Base-by-base conservation (phyloP, 345 rosid species). In the Eucalyptus cloeziana region DNA sequence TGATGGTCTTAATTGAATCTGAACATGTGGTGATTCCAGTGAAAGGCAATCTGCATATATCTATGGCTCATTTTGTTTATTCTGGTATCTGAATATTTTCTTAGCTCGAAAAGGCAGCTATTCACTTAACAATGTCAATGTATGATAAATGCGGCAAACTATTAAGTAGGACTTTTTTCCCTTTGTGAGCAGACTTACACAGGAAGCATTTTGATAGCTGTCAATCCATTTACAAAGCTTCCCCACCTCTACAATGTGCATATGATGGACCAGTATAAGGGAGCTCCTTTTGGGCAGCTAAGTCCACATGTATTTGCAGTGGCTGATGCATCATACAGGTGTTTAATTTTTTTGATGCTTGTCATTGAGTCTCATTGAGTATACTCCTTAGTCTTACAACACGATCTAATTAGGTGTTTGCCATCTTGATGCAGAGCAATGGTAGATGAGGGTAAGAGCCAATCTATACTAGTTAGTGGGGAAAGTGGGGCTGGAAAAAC, bases 401-500 rank as follows among this genome's bases (percentile, higher is more conserved):
- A 86, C 88, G 71, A 89, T 91, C 88, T 88, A 69, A 87, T 93
- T 89, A 87, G 90, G 88, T 67, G 43, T 86, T 89, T 87, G 87
- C 88, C 87, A 89, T 89, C 86, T 91, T 94, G 87, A 89, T 90
- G 85, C 93, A 98, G 99, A 94, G 98, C 99, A 67, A 98, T 98
- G 99, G 92, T 97, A 91, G 93, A 91, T 71, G 98, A 96, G 86
- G 89, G 94, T 89, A 94, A 90, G 93, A 98, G 99, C 93, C 99
- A 98, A 90, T 97, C 99, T 89, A 97, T 98, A 90, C 95, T 98
- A 69, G 99, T 98, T 16, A 98, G 99, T 87, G 99, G 99, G 91
- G 99, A 98, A 93, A 98, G 99, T 93, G 99, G 99, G 86, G 99
- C 99, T 87, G 99, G 99, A 67, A 98, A 98, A 95, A 98, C 99